Percentiles rank a stretch among this genome's conserved stretches.
Conservation (phyloP, 345 rosid genomes). For the Litchi chinensis region DNA sequence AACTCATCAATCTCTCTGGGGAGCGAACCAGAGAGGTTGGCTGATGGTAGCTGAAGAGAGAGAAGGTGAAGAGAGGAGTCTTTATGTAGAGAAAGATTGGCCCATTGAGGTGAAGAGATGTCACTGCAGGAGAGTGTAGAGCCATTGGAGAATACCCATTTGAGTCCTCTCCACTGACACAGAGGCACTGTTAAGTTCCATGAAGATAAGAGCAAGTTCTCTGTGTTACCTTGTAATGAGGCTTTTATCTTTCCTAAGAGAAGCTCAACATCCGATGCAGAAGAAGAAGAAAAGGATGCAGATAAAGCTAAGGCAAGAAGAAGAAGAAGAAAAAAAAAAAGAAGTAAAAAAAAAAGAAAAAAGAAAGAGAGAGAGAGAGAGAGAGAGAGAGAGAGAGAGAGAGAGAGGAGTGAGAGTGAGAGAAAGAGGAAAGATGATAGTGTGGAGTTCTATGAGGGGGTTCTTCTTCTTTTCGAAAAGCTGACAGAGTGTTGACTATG, state of each 20-base stretch:
- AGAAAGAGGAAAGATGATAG: conserved; percentile 14
- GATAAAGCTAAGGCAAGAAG: conserved; percentile 21
- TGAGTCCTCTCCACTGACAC: conserved; percentile 97
- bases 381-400: conserved; percentile 26
- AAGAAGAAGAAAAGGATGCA: conserved; percentile 34
- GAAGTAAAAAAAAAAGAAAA: conserved; percentile 47
- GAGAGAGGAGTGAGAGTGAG: conserved; percentile 31
- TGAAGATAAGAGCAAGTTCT: conserved; percentile 79
- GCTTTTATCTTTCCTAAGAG: conserved; percentile 69
- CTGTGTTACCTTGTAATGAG: conserved; percentile 76
- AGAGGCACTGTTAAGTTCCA: conserved; percentile 91
- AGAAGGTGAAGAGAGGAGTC: conserved; percentile 79
- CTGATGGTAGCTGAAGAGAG: conserved; percentile 91
- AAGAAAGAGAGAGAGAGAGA: conserved; percentile 25
- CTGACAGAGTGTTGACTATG: conserved; percentile 57
- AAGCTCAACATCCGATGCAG: conserved; percentile 75
- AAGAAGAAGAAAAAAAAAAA: conserved; percentile 40
- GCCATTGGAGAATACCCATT: conserved; percentile 84
- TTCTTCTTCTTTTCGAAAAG: conserved; percentile 46
- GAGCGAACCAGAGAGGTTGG: conserved; percentile 87
- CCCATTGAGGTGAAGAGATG: conserved; percentile 68
- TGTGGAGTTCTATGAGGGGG: conserved; percentile 33
- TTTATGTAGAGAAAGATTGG: conserved; percentile 61
- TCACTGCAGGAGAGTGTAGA: conserved; percentile 59
- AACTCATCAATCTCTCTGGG: conserved; percentile 92